Evolutionary conservation across 2,329 filamentous ascomycete species (phyloP), one percentile per base, ranked within the genome.

Genomic region (Talaromyces sp.): DNA sequence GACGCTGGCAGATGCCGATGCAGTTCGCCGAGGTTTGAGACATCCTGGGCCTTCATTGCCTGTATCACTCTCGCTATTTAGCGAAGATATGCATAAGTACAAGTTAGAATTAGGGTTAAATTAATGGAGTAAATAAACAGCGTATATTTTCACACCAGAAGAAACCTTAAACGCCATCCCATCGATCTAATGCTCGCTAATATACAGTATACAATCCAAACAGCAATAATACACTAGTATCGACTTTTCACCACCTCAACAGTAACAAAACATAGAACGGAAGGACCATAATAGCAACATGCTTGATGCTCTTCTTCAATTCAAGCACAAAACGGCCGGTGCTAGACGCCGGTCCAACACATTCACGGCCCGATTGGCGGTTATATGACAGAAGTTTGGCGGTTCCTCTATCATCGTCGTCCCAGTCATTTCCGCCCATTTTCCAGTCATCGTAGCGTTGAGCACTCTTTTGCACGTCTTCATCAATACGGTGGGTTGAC

Each of bases 251-350:
- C 36, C 58, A 65, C 11, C 13, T 47, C 49, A 38, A 65, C 15
- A 61, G 51, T n/a, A 61, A 61, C 78, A 88, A 91, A 34, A 82
- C 81, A 82, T 91, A 95, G 75, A 88, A 88, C 15, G 80, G 69
- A 53, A 88, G 75, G 22, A 86, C 87, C 75, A 91, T 84, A 82
- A 85, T 86, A 5, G 82, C 82, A 3, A 93, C 88, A 58, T 85
- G 81, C 34, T 45, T 63, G 19, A 66, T 25, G 38, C 60, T 51
- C 8, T 11, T 53, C 79, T 85, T 87, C 19, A 88, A 71, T 53
- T 85, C 88, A 8, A 81, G 84, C 77, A 82, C 83, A 43, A 92
- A 77, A 75, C 94, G 90, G 36, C 80, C 74, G 5, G 90, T 83
- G 4, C 86, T 71, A 74, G 70, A 76, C 75, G 58, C 65, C 70